These are phyloP conservation scores for Solanum bulbocastanum DNA, from an alignment of 257 asterid species.

Conservation along the genomic window DNA sequence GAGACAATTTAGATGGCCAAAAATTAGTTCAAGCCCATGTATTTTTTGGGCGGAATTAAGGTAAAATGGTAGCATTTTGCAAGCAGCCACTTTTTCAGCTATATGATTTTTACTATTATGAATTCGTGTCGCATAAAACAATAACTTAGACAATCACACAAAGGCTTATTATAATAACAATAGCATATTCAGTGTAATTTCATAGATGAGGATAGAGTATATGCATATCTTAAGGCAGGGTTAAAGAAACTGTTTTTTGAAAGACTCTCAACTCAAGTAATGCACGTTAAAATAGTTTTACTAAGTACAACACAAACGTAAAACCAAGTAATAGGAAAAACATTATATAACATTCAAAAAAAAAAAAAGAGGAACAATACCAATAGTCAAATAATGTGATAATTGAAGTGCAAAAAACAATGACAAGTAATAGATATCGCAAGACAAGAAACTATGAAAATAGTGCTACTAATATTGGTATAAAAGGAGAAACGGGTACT, in stretches of 20 bases:
- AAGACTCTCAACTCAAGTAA: no score
- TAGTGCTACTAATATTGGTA: not conserved
- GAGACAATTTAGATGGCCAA: not conserved
- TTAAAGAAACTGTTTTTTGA: no score
- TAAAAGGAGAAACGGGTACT: not conserved
- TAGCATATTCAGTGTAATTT: not conserved
- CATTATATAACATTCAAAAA: no score
- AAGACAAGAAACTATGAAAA: not conserved
- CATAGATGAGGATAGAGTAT: not conserved
- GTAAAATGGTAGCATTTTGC: not conserved
- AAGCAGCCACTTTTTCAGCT: not conserved
- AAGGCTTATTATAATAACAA: not conserved
- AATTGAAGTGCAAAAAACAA: no score
- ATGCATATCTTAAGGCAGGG: no score
- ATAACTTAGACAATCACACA: not conserved
- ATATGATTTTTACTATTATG: not conserved
- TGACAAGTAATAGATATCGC: no score
- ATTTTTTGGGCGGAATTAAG: not conserved
- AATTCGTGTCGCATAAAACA: not conserved
- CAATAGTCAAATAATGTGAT: no score
- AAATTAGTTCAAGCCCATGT: not conserved
- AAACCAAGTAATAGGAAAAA: no score
- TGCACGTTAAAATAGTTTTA: no score
- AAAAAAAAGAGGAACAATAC: no score
- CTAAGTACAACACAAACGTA: no score